Conservation (phyloP, 495 filamentous ascomycete species). For the Podospora didyma region DNA sequence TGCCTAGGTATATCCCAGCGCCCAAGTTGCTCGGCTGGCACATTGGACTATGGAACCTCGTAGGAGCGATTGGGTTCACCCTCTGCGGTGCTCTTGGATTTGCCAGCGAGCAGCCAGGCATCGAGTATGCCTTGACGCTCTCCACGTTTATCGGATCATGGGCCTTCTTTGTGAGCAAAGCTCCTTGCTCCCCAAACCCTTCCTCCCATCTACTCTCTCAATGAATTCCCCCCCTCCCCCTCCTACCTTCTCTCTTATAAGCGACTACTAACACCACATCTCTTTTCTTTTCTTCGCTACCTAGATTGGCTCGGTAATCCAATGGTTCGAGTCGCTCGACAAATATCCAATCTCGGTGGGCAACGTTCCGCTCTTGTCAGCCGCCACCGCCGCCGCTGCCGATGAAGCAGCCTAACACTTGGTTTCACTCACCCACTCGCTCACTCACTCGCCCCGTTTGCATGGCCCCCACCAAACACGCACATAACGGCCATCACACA, state of each 20-base stretch:
- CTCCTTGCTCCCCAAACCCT: not conserved
- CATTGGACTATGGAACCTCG: slow-evolving; percentile 40
- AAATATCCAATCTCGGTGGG: slow-evolving; percentile 54
- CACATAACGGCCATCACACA: too few species aligned
- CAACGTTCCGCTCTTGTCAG: not conserved
- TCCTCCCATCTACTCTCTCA: not conserved
- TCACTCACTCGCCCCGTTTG: too few species aligned
- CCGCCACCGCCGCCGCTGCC: too few species aligned
- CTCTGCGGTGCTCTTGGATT: slow-evolving; percentile 63
- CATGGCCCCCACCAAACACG: too few species aligned
- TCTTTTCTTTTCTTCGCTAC: not conserved
- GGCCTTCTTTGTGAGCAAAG: slow-evolving; percentile 53
- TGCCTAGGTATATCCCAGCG: slow-evolving; percentile 49
- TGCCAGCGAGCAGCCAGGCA: slow-evolving; percentile 31
- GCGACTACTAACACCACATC: not conserved
- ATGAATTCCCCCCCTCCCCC: too few species aligned
- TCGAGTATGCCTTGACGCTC: slow-evolving; percentile 53
- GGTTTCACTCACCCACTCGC: too few species aligned
- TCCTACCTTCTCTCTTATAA: not conserved
- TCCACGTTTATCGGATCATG: slow-evolving; percentile 67
- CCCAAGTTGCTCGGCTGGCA: slow-evolving; percentile 54
- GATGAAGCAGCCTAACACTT: too few species aligned
- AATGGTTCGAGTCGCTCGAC: slow-evolving; percentile 62
- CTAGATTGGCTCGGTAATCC: slow-evolving; percentile 54
- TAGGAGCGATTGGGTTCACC: slow-evolving; percentile 63